phyloP scores from a whole-genome alignment of 2,329 filamentous ascomycete species.

The Aspergillus neotritici region DNA sequence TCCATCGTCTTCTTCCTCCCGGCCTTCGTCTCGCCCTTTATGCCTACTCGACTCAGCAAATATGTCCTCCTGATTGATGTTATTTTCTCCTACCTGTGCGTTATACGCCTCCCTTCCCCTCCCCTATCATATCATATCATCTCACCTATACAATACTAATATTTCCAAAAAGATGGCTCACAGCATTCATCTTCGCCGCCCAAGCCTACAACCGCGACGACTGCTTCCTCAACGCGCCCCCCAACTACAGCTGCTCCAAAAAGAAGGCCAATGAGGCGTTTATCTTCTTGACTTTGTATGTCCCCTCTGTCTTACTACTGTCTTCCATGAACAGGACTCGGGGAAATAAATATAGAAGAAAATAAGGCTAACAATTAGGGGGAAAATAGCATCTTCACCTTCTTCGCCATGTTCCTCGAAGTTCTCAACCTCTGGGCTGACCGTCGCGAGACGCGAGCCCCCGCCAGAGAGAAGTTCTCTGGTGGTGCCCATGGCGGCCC shows the following conservation, averaged over 20 bases:
- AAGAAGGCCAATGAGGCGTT: slow-evolving; percentile 42
- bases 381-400: slow-evolving; percentile 36
- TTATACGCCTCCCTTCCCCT: neutral
- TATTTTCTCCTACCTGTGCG: slow-evolving; percentile 44
- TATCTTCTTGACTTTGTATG: slow-evolving; percentile 44
- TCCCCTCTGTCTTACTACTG: slow-evolving; percentile 1
- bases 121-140: too few species aligned
- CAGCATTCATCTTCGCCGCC: slow-evolving; percentile 44
- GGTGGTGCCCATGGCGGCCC: slow-evolving; percentile 16
- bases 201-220: slow-evolving; percentile 38
- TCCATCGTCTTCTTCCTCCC: slow-evolving; percentile 41
- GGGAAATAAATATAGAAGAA: neutral
- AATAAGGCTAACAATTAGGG: neutral
- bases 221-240: slow-evolving; percentile 31
- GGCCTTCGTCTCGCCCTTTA: slow-evolving; percentile 38
- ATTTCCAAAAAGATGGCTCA: slow-evolving; percentile 37
- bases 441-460: slow-evolving; percentile 15
- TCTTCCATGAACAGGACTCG: neutral
- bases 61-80: slow-evolving; percentile 39
- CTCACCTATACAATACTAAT: neutral
- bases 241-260: slow-evolving; percentile 27
- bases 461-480: slow-evolving; percentile 21
- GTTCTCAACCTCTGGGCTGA: slow-evolving; percentile 32
- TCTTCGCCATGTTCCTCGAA: slow-evolving; percentile 37
- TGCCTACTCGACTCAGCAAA: slow-evolving; percentile 31